Evolutionary conservation across 2,329 filamentous ascomycete genomes (phyloP).

Genomic region (Xylaria polymorpha): DNA sequence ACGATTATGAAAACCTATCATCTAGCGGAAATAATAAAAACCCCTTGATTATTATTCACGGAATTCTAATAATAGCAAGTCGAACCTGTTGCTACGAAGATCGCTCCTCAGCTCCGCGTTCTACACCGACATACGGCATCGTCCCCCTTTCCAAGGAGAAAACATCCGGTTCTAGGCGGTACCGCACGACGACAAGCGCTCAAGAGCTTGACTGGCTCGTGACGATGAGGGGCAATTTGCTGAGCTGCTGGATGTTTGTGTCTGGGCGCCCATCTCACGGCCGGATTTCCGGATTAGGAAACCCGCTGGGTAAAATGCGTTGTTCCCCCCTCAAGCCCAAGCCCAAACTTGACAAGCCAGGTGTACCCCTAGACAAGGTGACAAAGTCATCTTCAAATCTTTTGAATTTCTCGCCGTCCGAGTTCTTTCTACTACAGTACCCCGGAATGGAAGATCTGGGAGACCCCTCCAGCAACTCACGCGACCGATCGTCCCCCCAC

Average conservation of each 20-base stretch:
- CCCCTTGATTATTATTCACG: not conserved
- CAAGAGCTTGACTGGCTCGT: constrained; percentile 19
- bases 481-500: constrained; percentile 28
- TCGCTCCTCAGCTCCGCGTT: not conserved
- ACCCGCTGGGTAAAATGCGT: constrained; percentile 34
- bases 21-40: constrained; percentile 4
- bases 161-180: constrained; percentile 22
- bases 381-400: constrained; percentile 27
- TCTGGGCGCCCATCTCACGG: constrained; percentile 13
- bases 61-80: constrained; percentile 14
- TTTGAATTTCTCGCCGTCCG: constrained; percentile 23
- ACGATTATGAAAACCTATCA: not conserved
- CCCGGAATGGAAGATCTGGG: constrained; percentile 34
- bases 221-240: constrained; percentile 22
- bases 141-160: constrained; percentile 4
- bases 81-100: constrained; percentile 6
- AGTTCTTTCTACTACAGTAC: not conserved
- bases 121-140: constrained; percentile 2
- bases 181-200: constrained; percentile 8
- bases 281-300: constrained; percentile 35
- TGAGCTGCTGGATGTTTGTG: constrained; percentile 4
- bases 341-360: constrained; percentile 6
- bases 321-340: not conserved
- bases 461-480: constrained; percentile 32
- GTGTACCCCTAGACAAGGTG: constrained; percentile 21